These are phyloP conservation scores for Eimeria maxima DNA, from an alignment of 169 alveolate genomes.

Conservation along the genomic window DNA sequence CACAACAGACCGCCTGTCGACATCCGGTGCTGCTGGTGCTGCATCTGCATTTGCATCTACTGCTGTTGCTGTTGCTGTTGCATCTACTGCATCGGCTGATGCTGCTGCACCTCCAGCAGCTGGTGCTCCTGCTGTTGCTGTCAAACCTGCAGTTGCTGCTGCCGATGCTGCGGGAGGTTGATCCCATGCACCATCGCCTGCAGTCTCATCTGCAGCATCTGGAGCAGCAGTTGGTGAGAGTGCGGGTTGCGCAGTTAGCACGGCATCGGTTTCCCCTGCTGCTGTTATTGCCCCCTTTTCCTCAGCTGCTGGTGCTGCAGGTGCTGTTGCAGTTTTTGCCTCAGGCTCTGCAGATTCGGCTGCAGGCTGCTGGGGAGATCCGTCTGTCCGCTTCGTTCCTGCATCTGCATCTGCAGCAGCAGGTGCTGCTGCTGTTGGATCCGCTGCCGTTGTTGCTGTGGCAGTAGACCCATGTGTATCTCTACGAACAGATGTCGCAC, in stretches of 20 bases:
- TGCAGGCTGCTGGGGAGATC: neutral
- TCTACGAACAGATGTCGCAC: neutral
- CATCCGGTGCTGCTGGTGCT: slow-evolving; percentile 26
- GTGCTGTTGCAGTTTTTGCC: neutral
- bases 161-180: neutral
- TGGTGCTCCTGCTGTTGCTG: too few species aligned
- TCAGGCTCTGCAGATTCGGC: too few species aligned
- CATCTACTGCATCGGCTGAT: too few species aligned
- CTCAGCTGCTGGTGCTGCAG: neutral
- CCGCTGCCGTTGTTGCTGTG: neutral
- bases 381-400: neutral
- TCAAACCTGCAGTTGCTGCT: too few species aligned
- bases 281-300: too few species aligned
- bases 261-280: neutral
- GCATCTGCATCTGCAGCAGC: too few species aligned
- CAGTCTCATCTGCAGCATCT: too few species aligned
- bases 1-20: neutral
- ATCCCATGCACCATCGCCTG: too few species aligned
- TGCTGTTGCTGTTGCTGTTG: slow-evolving; percentile 11
- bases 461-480: neutral
- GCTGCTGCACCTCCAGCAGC: too few species aligned
- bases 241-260: neutral
- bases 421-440: neutral
- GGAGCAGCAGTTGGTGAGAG: neutral
- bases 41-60: neutral